Base-by-base conservation (phyloP, 495 filamentous ascomycete species). In the Aspergillus coremiiformis region DNA sequence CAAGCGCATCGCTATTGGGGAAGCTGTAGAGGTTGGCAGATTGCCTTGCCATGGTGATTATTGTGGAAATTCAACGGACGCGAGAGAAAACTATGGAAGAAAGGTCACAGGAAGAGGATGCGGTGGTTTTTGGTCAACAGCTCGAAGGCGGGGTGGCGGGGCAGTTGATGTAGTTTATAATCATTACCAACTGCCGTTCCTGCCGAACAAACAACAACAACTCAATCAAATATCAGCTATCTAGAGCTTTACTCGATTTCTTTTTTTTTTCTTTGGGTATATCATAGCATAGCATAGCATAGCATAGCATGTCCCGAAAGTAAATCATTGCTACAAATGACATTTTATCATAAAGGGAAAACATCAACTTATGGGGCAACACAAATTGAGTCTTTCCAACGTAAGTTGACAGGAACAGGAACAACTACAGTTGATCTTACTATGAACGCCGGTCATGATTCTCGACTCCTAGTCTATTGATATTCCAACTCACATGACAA, bases 11-110 rank as follows among this genome's bases (percentile, higher is more conserved):
- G 53, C 76, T 68, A 66, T 76, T 75, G 43, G 75, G 65, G 69
- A 92, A 98, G 52, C 86, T 81, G 76, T 87, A 94, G 58, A 98
- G 85, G 60, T 87, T 91, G 53, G 89, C 87, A 62, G 87, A 81
- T 57, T 62, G 45, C 51, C 61, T 59, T 26, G 71, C 53, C 72
- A 75, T 81, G 60, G 43, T 67, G 53, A 51, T 29, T 43, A 14
- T 35, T 14, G 46, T 27, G 39, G 17, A 33, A 33, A 21, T 44
- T 44, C 39, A 35, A 43, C 23, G 45, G 47, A 29, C 11, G 47
- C 29, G 46, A 44, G 17, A 39, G 20, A 30, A 51, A 15, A 11
- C n/a, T 17, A 29, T 33, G 10, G 15, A 30, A 41, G 33, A 37
- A 33, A 15, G 22, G 32, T 8, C 26, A 20, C 27, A 23, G 20